phyloP scores from a whole-genome alignment of 805 yeast genomes.

The Starmera caribaea region DNA sequence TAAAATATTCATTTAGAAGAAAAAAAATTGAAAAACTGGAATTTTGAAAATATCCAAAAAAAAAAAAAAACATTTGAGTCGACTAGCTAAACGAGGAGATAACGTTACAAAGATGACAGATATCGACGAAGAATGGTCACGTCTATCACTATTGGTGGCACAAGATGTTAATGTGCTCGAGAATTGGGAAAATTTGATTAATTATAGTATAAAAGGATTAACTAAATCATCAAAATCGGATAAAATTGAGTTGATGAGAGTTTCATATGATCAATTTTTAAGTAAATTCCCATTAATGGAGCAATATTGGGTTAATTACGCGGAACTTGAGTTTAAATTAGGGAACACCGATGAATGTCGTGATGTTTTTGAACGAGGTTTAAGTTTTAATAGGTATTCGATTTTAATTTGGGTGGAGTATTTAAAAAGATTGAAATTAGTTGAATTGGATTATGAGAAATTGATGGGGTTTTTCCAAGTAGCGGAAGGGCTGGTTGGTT shows the following conservation, averaged over 20 bases:
- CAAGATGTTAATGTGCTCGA: conserved; percentile 24
- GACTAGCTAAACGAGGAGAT: no score
- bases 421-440: conserved; percentile 27
- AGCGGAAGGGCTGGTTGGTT: conserved; percentile 41
- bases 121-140: conserved; percentile 4
- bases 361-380: conserved; percentile 27
- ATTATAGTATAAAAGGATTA: conserved; percentile 24
- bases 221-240: conserved; percentile 24
- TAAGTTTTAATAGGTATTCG: conserved; percentile 32
- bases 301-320: conserved; percentile 51
- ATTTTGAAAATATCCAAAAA: no score
- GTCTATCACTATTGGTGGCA: conserved; percentile 3
- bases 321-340: conserved; percentile 34
- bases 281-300: conserved; percentile 38
- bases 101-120: not conserved
- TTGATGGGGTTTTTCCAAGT: conserved; percentile 31
- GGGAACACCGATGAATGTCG: conserved; percentile 31
- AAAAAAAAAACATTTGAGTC: no score
- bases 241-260: conserved; percentile 25
- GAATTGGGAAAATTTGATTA: conserved; percentile 29
- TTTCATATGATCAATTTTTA: conserved; percentile 33
- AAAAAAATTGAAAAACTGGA: no score
- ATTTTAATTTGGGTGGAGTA: conserved; percentile 42
- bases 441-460: conserved; percentile 18
- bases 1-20: no score